Evolutionary conservation across 208 protist species (phyloP), one percentile per base, ranked within the genome.

Genomic region (Plasmodiophora brassicae): DNA sequence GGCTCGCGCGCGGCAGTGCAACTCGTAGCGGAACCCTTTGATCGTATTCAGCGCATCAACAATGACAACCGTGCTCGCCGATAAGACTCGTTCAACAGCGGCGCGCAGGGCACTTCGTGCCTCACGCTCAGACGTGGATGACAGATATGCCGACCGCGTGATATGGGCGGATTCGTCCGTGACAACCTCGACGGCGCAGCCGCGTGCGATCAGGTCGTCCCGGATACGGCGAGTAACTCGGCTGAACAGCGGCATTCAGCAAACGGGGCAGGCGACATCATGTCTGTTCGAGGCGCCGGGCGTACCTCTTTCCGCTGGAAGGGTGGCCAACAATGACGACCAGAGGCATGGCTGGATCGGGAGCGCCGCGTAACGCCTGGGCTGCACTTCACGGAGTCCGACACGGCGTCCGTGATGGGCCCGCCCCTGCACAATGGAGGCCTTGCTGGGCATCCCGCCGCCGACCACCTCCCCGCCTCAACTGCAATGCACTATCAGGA

Each of bases 1-100:
- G 10, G 65, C 65, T 32, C n/a, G 5, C 5, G 65, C 65, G 32
- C 5, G 5, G n/a, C 65, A 78, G n/a, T 78, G 65, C 14, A 78
- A 32, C n/a, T 78, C 65, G n/a, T 78, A 78, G 5, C 65, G 65
- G n/a, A 78, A 78, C 20, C 65, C 65, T 32, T 78, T 78, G 65
- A 78, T 78, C 14, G 65, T 78, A 38, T 78, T 78, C 65, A 78
- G n/a, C 32, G 32, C 20, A 78, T 78, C 65, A 5, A 78, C 65
- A 38, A 78, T 78, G 14, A 78, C 65, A 38, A 78, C n/a, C 10
- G 65, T 78, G 14, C 41, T 38, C 41, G n/a, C n/a, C 10, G 65
- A 44, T 38, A 78, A 32, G 14, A 78, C 32, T 36, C 65, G 5
- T 32, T 78, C 65, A 32, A 78, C 65, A 5, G 41, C 32, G 5